Base-by-base conservation (phyloP, 73 alveolate species). In the Paramecium octaurelia region DNA sequence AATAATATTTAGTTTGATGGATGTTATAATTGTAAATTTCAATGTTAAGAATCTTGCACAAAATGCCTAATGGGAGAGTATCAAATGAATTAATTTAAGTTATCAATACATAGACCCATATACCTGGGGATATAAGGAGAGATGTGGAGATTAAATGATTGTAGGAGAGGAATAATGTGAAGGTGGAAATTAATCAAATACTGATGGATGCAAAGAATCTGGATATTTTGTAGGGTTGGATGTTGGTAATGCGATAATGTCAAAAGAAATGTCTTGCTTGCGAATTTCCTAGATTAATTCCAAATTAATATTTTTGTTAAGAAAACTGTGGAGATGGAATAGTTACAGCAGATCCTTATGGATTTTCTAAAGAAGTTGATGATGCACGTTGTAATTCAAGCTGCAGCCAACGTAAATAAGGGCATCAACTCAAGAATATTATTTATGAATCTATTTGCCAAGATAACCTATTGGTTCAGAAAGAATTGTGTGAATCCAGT, bases 401-500 rank as follows among this genome's bases (percentile, higher is more conserved):
- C 23, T 46, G 58, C 6, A 46, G 14, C 2, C 14, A 20, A 2
- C 14, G 58, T 38, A 96, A 95, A 44, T 54, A 58, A 8, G 98
- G 98, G 50, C 93, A 60, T 70, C 10, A 34, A 48, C 59, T 48
- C 10, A 91, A 95, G 54, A n/a, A 58, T 21, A 24, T 86, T 43
- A 21, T 86, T 0, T 92, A 85, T 7, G 29, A 70, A 12, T 12
- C 18, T 11, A 24, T 36, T n/a, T 88, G 94, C 59, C 83, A 94
- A 2, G 70, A 93, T 83, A 69, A 40, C 16, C 3, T 59, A 59
- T 12, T 24, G 23, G 93, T 76, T 3, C 58, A 42, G 54, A 90
- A 16, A 43, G 96, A 93, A 57, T 36, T 21, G 9, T 93, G 96
- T 44, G 94, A 93, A 46, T 80, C 16, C 42, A 93, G 93, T 46